Evolutionary conservation across 2,329 filamentous ascomycete genomes (phyloP).

Genomic region (Xylariaceae sp.): DNA sequence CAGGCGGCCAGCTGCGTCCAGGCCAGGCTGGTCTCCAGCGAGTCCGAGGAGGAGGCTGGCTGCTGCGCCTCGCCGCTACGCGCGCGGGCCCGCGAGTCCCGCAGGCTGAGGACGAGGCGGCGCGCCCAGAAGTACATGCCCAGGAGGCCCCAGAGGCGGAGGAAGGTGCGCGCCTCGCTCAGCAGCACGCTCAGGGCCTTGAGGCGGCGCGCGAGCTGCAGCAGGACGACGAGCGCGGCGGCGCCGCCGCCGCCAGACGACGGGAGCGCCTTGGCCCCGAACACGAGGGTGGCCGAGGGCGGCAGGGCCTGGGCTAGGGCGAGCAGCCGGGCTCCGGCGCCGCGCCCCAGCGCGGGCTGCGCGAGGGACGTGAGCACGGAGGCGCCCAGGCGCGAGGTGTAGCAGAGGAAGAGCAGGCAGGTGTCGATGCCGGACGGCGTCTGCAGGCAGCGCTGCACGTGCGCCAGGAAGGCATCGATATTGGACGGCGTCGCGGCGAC

Average conservation of each 20-base stretch:
- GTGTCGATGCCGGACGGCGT: conserved; percentile 64
- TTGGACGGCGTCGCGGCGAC: conserved; percentile 30
- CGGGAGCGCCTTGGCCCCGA: conserved; percentile 29
- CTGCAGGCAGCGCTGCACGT: conserved; percentile 56
- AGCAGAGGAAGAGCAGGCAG: conserved; percentile 61
- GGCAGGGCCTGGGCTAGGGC: conserved; percentile 45
- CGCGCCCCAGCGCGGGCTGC: conserved; percentile 48
- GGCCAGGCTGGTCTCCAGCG: conserved; percentile 45
- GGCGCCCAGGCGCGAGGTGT: conserved; percentile 51
- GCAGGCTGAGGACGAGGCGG: conserved; percentile 32
- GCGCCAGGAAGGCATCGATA: conserved; percentile 46
- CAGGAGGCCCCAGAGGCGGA: conserved; percentile 69
- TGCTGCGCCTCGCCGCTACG: conserved; percentile 22
- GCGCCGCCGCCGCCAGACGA: conserved; percentile 17
- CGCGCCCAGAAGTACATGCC: conserved; percentile 64
- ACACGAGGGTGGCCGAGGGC: conserved; percentile 39
- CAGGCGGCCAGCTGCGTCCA: conserved; percentile 63
- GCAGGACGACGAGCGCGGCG: conserved; percentile 32
- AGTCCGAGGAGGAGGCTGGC: conserved; percentile 24
- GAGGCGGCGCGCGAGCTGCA: conserved; percentile 45
- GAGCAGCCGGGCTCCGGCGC: conserved; percentile 43
- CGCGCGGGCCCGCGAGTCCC: conserved; percentile 23
- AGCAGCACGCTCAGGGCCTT: conserved; percentile 58
- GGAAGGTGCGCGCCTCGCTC: conserved; percentile 63
- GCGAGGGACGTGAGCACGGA: conserved; percentile 44